phyloP scores from a whole-genome alignment of 2,329 filamentous ascomycete species.

The Clonostachys byssicola region DNA sequence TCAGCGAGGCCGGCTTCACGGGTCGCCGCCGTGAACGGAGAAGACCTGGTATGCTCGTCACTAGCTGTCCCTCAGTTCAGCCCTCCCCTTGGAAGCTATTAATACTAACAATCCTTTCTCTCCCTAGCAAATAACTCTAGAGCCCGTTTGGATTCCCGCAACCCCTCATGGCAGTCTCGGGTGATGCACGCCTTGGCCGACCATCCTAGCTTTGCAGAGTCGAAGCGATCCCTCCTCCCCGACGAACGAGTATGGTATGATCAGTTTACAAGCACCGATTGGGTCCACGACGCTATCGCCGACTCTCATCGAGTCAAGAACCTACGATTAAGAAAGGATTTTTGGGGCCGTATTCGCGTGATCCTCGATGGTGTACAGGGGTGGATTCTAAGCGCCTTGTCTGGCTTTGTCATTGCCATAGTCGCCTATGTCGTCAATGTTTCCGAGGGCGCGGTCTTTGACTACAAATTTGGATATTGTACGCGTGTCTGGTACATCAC shows the following conservation, averaged over 20 bases:
- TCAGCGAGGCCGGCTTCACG: slow-evolving; percentile 16
- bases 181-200: slow-evolving; percentile 59
- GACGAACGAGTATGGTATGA: slow-evolving; percentile 98
- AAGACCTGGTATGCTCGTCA: too few relatives aligned
- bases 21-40: too few relatives aligned
- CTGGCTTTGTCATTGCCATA: slow-evolving; percentile 79
- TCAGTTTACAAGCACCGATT: slow-evolving; percentile 95
- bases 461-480: slow-evolving; percentile 90
- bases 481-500: slow-evolving; percentile 64
- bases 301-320: slow-evolving; percentile 87
- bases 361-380: slow-evolving; percentile 86
- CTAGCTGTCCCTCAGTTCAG: too few relatives aligned
- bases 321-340: slow-evolving; percentile 75
- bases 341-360: slow-evolving; percentile 73
- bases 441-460: slow-evolving; percentile 79
- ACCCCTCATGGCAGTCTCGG: slow-evolving; percentile 55
- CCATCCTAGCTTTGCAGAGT: slow-evolving; percentile 53
- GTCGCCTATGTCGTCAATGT: slow-evolving; percentile 89
- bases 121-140: too few relatives aligned
- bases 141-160: slow-evolving; percentile 25
- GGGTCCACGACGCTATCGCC: slow-evolving; percentile 96
- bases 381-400: slow-evolving; percentile 89
- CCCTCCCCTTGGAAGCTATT: too few relatives aligned
- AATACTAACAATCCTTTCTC: too few relatives aligned
- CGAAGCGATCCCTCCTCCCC: slow-evolving; percentile 61